Percentiles rank a stretch among this genome's conserved stretches.
These are phyloP conservation scores for Colletotrichum trifolii DNA, from an alignment of 2,329 filamentous ascomycete species.

Conservation along the genomic window DNA sequence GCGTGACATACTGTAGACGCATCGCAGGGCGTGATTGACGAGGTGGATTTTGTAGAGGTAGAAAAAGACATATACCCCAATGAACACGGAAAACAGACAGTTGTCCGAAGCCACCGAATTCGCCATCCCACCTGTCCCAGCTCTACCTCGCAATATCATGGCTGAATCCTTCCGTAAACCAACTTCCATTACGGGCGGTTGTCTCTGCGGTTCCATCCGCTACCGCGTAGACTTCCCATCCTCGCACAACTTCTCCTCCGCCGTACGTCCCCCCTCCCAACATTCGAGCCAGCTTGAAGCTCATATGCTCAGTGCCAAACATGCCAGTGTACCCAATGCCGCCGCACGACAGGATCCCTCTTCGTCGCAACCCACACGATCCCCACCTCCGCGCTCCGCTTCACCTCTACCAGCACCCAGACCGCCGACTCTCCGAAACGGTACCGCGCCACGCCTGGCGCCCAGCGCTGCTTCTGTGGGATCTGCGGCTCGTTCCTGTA, in stretches of 20 bases:
- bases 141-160: neutral
- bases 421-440: constrained; percentile 43
- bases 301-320: constrained; percentile 50
- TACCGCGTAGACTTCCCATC: constrained; percentile 59
- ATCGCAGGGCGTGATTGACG: constrained; percentile 47
- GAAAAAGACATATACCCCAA: neutral
- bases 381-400: constrained; percentile 48
- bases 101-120: neutral
- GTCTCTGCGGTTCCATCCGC: constrained; percentile 60
- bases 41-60: neutral
- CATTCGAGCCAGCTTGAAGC: neutral
- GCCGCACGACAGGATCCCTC: constrained; percentile 60
- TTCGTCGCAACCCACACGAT: constrained; percentile 54
- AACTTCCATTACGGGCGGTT: constrained; percentile 58
- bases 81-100: neutral
- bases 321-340: constrained; percentile 67
- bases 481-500: constrained; percentile 60
- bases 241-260: constrained; percentile 54
- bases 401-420: constrained; percentile 39
- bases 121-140: neutral
- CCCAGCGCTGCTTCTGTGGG: constrained; percentile 59
- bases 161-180: constrained; percentile 38
- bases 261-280: constrained; percentile 41
- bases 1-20: neutral
- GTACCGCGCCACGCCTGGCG: constrained; percentile 53